Percentiles rank a stretch among this genome's conserved stretches.
phyloP scores from a whole-genome alignment of 2,329 filamentous ascomycete genomes.

The Ophiosphaerella korrae region DNA sequence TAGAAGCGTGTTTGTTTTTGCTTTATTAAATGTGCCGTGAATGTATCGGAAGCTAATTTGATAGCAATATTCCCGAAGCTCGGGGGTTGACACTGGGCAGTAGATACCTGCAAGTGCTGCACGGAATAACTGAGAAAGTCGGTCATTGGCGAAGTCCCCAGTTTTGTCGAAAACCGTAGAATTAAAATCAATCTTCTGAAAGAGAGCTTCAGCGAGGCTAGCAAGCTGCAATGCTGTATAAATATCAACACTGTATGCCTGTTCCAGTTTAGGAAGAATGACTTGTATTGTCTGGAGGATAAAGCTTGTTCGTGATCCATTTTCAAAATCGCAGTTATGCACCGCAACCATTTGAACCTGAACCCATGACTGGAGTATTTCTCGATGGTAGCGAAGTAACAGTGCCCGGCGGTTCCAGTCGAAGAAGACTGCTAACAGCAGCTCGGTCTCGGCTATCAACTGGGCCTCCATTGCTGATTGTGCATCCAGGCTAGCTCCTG shows the following conservation, averaged over 20 bases:
- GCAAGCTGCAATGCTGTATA: conserved; percentile 77
- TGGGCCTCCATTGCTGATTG: conserved; percentile 41
- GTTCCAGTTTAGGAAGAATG: conserved; percentile 85
- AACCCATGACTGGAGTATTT: conserved; percentile 80
- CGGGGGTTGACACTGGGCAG: conserved; percentile 70
- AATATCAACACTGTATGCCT: conserved; percentile 70
- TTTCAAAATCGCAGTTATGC: conserved; percentile 78
- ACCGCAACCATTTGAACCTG: conserved; percentile 84
- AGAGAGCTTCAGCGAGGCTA: conserved; percentile 72
- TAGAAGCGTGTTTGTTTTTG: conserved; percentile 34
- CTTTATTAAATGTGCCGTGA: conserved; percentile 65
- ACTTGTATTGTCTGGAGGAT: conserved; percentile 86
- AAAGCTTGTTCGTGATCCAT: conserved; percentile 73
- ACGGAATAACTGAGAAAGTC: conserved; percentile 89
- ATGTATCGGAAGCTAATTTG: conserved; percentile 89
- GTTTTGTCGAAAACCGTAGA: conserved; percentile 52
- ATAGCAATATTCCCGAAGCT: conserved; percentile 84
- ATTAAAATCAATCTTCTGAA: conserved; percentile 71
- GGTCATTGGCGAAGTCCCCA: conserved; percentile 81
- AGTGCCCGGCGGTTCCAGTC: conserved; percentile 68
- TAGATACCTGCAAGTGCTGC: conserved; percentile 80
- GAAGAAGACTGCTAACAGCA: conserved; percentile 63
- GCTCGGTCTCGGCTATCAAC: conserved; percentile 54
- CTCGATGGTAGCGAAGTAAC: conserved; percentile 62
- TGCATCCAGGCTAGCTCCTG: not conserved